Evolutionary conservation across 306 rosid species (phyloP).

Genomic region (Sicyos edulis): DNA sequence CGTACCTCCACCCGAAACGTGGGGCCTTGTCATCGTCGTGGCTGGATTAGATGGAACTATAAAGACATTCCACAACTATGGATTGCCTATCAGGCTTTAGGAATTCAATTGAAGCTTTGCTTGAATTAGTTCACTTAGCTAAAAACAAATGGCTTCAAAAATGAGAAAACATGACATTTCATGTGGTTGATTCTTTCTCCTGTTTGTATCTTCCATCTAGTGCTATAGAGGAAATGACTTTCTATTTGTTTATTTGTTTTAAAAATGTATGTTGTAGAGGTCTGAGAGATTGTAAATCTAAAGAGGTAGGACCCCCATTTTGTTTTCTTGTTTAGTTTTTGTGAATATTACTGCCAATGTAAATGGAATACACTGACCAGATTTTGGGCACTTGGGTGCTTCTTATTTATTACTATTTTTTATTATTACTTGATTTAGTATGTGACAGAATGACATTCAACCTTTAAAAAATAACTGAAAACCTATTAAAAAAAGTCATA

Average conservation of each 20-base stretch:
- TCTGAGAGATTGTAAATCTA: constrained; percentile 5
- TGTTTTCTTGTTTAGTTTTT: constrained; percentile 1
- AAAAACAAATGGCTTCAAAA: background rate
- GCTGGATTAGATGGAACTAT: constrained; percentile 73
- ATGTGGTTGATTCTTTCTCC: constrained; percentile 15
- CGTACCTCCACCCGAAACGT: constrained; percentile 39
- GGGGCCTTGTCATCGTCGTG: constrained; percentile 71
- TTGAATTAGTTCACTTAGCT: background rate
- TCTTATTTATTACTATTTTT: too few relatives aligned
- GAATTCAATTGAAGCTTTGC: background rate
- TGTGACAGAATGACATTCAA: too few relatives aligned
- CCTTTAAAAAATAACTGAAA: too few relatives aligned
- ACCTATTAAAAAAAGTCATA: too few relatives aligned
- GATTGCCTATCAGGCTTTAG: constrained; percentile 65
- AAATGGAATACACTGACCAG: constrained; percentile 7
- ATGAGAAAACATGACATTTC: constrained; percentile 1
- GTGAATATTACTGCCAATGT: constrained; percentile 15
- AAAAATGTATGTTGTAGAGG: background rate
- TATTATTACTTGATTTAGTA: too few relatives aligned
- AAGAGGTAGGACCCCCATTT: constrained; percentile 9
- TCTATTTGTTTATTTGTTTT: constrained; percentile 9
- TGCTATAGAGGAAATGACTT: background rate
- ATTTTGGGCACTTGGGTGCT: background rate
- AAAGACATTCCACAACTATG: constrained; percentile 77
- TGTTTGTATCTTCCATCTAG: constrained; percentile 1